Conservation (phyloP, 1,139 yeast species). For the Pichia sp. region DNA sequence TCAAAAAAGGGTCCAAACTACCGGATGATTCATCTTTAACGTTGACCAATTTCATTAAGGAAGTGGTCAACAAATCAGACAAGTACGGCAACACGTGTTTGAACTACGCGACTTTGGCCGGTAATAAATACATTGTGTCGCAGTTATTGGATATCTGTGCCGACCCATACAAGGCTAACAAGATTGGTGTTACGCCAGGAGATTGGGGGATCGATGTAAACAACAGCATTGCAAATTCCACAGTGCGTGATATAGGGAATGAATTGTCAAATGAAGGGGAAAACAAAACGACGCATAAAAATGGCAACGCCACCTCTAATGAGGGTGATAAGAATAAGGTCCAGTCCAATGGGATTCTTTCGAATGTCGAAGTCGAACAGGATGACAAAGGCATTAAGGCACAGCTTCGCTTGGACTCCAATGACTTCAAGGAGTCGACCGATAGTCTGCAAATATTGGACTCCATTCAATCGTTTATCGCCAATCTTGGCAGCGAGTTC, state of each 20-base stretch:
- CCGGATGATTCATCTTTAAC: conserved; percentile 37
- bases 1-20: conserved; percentile 43
- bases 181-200: conserved; percentile 76
- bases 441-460: conserved; percentile 39
- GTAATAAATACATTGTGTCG: conserved; percentile 75
- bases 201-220: conserved; percentile 63
- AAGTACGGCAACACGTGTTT: conserved; percentile 83
- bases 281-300: neutral
- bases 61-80: conserved; percentile 73
- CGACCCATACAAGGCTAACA: conserved; percentile 70
- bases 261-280: neutral
- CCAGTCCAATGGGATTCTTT: neutral
- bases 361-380: neutral
- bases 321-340: neutral
- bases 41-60: conserved; percentile 58
- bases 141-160: conserved; percentile 84
- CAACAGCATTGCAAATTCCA: conserved; percentile 13
- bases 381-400: neutral
- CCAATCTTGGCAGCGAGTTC: conserved; percentile 43
- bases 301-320: neutral
- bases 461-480: conserved; percentile 40
- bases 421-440: conserved; percentile 5
- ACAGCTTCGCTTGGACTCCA: neutral
- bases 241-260: neutral
- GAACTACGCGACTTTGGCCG: conserved; percentile 86